Evolutionary conservation across 2,329 filamentous ascomycete species (phyloP), one percentile per base, ranked within the genome.

Genomic region (Apiospora kogelbergensis): DNA sequence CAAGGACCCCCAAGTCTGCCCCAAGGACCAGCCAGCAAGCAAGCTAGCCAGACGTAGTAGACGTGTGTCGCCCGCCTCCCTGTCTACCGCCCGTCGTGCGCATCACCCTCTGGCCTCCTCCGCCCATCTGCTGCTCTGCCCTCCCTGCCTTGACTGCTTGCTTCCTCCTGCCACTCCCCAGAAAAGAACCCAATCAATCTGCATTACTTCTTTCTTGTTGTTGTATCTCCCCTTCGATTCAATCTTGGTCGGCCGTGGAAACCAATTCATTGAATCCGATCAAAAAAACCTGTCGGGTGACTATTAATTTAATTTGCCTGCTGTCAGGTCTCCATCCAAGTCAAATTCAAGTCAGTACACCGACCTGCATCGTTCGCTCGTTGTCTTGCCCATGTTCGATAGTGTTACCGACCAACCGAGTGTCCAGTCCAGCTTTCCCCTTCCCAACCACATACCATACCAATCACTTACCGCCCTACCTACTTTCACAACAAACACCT

Each of bases 211-310:
- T 42, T 42, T 37, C 17, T 60, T 37, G 26, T 60, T 60, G 53
- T 60, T 60, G 53, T 37, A 60, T 60, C n/a, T 42, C 40, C 15
- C 15, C 17, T 37, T n/a, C 53, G 17, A 37, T 20, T 60, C 30
- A n/a, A 60, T 60, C 53, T 60, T 60, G 53, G 53, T 60, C 53
- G 53, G 53, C 53, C 53, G 53, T 60, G 30, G 26, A 60, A 60
- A 30, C 53, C 53, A 22, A 37, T 22, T 60, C 53, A 60, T 37
- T 37, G 53, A 30, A 30, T 33, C 33, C 33, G 26, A 57, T 57
- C 30, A 57, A 42, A 11, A 42, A 53, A 57, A 57, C 48, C 48
- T 30, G 48, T 57, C 48, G 48, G 48, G 26, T 57, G 48, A 60
- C 53, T 37, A n/a, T 37, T 60, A 60, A 60, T 60, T 37, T 60